Base-by-base conservation (phyloP, 805 yeast genomes). In the Jamesozyma spencerorum region DNA sequence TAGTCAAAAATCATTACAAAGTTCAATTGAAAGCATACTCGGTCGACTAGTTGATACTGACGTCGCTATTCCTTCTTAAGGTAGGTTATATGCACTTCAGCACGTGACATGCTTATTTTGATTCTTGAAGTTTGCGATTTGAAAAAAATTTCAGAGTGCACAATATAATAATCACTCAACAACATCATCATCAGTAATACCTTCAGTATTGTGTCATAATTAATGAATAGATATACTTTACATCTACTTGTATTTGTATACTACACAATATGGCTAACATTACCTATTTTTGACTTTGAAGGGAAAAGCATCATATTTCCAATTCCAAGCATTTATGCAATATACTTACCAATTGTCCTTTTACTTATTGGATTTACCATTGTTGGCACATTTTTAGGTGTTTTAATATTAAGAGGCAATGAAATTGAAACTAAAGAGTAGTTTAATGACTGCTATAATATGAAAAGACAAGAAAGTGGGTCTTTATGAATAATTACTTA, bases 221-320 rank as follows among this genome's bases (percentile, higher is more conserved):
- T 5, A 14, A 56, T 58, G 63, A 58, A 51, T 27, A 42, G 58
- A 28, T 51, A 55, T 34, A 39, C 46, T 3, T 18, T 57, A 19
- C 42, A 54, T 36, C 40, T 51, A 2, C 34, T 43, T 8, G 40
- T 48, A 3, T 51, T 50, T 41, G 24, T 50, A 6, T 60, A 59
- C 37, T 60, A 60, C 38, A 36, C 53, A 10, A 38, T 48, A 18
- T 60, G 65, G 65, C 43, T 60, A 18, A 38, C 54, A 1, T 38
- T 59, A 18, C 65, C 65, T 2, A 50, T 59, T 8, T 60, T 60
- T 47, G 61, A 55, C n/a, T 32, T 41, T 12, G 47, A 45, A 29
- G 41, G 41, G 11, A 39, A 28, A 31, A 34, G 37, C 18, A 14
- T 18, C 12, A n/a, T 39, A 31, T 61, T 61, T 38, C 65, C 64